Conservation (phyloP, 83 land plant genomes). For the Thuja plicata region DNA sequence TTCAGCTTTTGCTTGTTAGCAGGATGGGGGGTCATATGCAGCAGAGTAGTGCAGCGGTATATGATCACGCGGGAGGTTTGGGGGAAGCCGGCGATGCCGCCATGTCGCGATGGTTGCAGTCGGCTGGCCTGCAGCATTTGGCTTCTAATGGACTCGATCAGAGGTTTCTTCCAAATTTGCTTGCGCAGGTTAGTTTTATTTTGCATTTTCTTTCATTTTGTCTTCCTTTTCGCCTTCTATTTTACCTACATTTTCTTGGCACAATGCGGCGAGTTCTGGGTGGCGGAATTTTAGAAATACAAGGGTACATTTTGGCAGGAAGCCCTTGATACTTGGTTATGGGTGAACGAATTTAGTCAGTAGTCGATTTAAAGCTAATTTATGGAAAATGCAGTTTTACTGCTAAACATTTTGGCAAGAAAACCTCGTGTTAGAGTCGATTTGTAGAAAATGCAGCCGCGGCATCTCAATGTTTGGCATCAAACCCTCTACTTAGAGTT, state of each 20-base stretch:
- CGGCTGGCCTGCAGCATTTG: constrained; percentile 32
- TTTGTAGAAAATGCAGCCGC: background rate
- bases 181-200: constrained; percentile 22
- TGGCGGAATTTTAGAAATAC: no score
- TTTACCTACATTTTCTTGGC: constrained; percentile 3
- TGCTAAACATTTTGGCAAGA: background rate
- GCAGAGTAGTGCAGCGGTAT: constrained; percentile 17
- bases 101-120: constrained; percentile 33
- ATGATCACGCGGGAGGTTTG: constrained; percentile 8
- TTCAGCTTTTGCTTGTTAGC: background rate
- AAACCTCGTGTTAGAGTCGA: background rate
- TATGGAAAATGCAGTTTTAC: background rate
- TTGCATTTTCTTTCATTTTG: background rate
- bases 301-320: background rate
- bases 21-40: constrained; percentile 23
- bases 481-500: background rate
- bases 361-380: background rate
- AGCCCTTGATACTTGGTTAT: background rate
- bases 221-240: background rate
- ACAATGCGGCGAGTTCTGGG: no score
- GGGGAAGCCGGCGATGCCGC: constrained; percentile 25
- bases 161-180: constrained; percentile 20
- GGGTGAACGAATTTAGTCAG: background rate
- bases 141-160: constrained; percentile 29
- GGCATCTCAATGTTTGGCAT: background rate